Evolutionary conservation across 2,329 filamentous ascomycete genomes (phyloP), one percentile per base, ranked within the genome.

Genomic region (Aspergillus viridinutans): DNA sequence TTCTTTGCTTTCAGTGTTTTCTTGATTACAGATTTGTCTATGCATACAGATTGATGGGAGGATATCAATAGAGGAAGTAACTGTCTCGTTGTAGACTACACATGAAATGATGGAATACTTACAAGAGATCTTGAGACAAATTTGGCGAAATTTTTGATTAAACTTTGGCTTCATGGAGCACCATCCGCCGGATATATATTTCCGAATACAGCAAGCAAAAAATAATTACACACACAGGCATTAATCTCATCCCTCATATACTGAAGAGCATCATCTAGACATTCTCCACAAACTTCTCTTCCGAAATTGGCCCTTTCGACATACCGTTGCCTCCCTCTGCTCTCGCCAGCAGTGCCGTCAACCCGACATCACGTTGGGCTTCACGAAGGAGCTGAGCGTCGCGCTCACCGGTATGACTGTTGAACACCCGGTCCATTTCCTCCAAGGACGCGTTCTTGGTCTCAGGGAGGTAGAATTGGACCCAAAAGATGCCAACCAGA

Each of bases 371-470:
- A 3, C 61, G 58, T 57, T 66, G 65, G 0, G 64, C 66, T 35
- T 68, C 62, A 3, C 60, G 62, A 26, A 67, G 61, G 12, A 68
- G 54, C 9, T 63, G 64, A 4, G 65, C 65, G 42, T 69, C 67
- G 12, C 58, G 59, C 50, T 65, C 65, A 1, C 66, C 73, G 7
- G 67, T 67, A 8, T 70, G 64, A 12, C 62, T 64, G 1, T 61
- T 58, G 21, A 76, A 68, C 25, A 75, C 70, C 4, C 58, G 73
- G 62, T 85, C 81, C 65, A 76, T 75, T 67, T 85, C 81, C 62
- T 81, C 78, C 26, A 86, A 79, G 55, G 80, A 75, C 60, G 75
- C 76, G 74, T 82, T 80, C 75, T 87, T 85, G 61, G 83, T 82
- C 5, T 77, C 77, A 1, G 82, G 85, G 67, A 87, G 76, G 61